Percentiles rank a stretch among this genome's conserved stretches.
Conservation (phyloP, 2,329 filamentous ascomycete species). For the Ilyonectria mors-panacis region DNA sequence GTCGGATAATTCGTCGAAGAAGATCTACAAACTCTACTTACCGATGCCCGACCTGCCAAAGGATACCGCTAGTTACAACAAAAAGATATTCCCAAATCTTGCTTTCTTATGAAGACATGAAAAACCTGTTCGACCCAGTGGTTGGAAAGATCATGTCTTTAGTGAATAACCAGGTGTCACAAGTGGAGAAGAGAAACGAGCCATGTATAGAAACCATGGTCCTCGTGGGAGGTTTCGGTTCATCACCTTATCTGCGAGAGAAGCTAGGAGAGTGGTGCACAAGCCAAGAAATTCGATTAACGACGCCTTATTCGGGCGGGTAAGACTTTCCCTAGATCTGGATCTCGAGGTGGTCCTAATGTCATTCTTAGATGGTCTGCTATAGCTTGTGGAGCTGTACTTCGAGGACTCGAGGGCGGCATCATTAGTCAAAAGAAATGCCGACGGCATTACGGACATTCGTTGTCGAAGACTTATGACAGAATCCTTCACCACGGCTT, state of each 20-base stretch:
- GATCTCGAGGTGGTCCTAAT: no score
- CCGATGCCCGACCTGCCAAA: no score
- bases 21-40: no score
- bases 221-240: slow-evolving; percentile 25
- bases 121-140: slow-evolving; percentile 21
- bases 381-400: background rate
- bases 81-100: no score
- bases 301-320: no score
- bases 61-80: no score
- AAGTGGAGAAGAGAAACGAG: background rate
- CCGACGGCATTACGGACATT: background rate
- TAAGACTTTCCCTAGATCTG: no score
- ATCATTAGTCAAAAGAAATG: background rate
- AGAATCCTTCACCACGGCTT: background rate
- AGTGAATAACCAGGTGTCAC: slow-evolving; percentile 17
- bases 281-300: no score
- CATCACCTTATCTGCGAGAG: slow-evolving; percentile 10
- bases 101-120: slow-evolving; percentile 8
- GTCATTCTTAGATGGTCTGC: background rate
- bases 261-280: no score
- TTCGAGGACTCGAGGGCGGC: background rate
- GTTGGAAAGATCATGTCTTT: slow-evolving; percentile 6
- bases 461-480: background rate
- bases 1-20: background rate
- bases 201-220: slow-evolving; percentile 14